These are phyloP conservation scores for Fusarium phyllophilum DNA, from an alignment of 2,329 filamentous ascomycete genomes.

Conservation along the genomic window DNA sequence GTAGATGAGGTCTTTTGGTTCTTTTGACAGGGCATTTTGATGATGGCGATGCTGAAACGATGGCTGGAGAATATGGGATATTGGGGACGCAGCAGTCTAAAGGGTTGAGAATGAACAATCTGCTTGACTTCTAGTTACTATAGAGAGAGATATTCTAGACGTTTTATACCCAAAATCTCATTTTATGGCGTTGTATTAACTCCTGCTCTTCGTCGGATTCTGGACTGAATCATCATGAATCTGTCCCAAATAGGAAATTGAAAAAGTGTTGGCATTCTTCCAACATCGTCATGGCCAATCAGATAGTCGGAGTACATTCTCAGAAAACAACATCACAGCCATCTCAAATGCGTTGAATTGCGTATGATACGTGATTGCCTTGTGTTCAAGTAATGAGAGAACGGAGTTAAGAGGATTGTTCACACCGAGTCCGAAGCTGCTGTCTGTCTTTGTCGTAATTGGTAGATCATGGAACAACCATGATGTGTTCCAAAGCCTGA, in stretches of 20 bases:
- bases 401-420: background rate
- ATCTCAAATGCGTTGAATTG: background rate
- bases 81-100: accelerated
- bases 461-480: background rate
- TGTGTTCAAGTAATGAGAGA: accelerated
- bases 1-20: background rate
- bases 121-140: accelerated
- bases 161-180: background rate
- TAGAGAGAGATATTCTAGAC: background rate
- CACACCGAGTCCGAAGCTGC: background rate
- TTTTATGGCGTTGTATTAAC: background rate
- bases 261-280: constrained; percentile 33
- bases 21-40: constrained; percentile 24
- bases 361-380: background rate
- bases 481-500: accelerated
- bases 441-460: background rate
- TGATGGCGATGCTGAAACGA: too few relatives aligned
- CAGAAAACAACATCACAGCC: background rate
- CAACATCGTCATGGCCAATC: constrained; percentile 20
- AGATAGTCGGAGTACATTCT: background rate
- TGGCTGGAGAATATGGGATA: background rate
- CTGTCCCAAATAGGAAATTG: constrained; percentile 24
- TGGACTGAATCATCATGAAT: background rate
- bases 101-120: background rate
- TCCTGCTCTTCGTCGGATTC: background rate